Evolutionary conservation across 2,329 filamentous ascomycete genomes (phyloP).

Genomic region (Lasiodiplodia theobromae): DNA sequence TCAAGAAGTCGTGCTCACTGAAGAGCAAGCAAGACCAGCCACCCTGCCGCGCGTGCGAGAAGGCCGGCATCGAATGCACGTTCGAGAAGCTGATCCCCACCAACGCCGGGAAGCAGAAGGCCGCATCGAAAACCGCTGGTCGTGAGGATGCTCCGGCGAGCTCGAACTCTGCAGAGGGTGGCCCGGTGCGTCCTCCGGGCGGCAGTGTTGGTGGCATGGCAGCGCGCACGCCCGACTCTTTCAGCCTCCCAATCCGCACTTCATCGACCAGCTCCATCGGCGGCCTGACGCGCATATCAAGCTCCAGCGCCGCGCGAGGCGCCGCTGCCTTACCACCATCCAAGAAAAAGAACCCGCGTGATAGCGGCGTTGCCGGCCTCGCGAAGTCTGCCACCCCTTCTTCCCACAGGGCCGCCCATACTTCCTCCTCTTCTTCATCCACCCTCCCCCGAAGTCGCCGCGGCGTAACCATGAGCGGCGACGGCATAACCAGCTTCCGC

Average conservation of each 20-base stretch:
- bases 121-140: not conserved
- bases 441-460: not conserved
- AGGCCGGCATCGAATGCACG: slow-evolving; percentile 39
- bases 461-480: not conserved
- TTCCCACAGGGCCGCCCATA: not conserved
- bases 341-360: not conserved
- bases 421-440: not conserved
- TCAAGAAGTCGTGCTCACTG: slow-evolving; percentile 42
- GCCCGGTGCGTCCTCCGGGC: no score
- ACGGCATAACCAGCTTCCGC: not conserved
- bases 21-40: slow-evolving; percentile 39
- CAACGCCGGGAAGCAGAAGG: slow-evolving; percentile 11
- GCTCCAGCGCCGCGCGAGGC: not conserved
- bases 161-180: not conserved
- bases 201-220: not conserved
- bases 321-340: not conserved
- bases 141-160: not conserved
- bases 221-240: not conserved
- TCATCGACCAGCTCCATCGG: not conserved
- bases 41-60: slow-evolving; percentile 44
- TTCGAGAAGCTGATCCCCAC: slow-evolving; percentile 37
- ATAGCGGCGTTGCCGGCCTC: not conserved
- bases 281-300: not conserved
- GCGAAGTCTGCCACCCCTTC: not conserved
- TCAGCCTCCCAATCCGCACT: not conserved